Percentiles rank a stretch among this genome's conserved stretches.
Evolutionary conservation across 2,329 filamentous ascomycete genomes (phyloP).

Genomic region (Alternaria gansuensis): DNA sequence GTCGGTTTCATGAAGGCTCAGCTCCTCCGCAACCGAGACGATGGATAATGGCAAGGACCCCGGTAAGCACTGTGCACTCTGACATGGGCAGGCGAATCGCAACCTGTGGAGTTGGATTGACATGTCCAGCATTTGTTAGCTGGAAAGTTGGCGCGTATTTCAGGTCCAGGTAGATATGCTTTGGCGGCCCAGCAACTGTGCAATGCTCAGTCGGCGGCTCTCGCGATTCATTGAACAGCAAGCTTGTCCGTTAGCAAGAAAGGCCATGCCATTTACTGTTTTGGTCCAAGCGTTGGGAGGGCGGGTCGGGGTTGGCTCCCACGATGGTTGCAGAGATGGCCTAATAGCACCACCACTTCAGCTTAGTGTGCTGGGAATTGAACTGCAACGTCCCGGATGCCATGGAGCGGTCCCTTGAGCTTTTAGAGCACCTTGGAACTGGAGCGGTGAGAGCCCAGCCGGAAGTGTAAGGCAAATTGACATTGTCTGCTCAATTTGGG

Average conservation of each 20-base stretch:
- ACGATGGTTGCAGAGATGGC: conserved; percentile 13
- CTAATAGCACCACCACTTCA: conserved; percentile 11
- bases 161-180: conserved; percentile 5
- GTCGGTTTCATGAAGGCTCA: conserved; percentile 24
- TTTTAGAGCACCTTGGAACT: conserved; percentile 24
- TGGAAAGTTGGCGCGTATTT: conserved; percentile 19
- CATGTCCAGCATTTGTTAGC: conserved; percentile 13
- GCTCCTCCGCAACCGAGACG: conserved; percentile 28
- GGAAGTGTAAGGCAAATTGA: conserved; percentile 20
- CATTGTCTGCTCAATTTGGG: conserved; percentile 8
- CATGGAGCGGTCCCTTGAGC: not conserved
- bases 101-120: conserved; percentile 14
- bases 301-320: not conserved
- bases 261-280: conserved; percentile 35
- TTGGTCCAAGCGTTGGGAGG: conserved; percentile 30
- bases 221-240: conserved; percentile 23
- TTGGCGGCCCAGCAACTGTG: conserved; percentile 10
- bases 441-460: conserved; percentile 38
- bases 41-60: conserved; percentile 20
- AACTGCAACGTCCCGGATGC: conserved; percentile 12
- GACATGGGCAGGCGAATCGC: conserved; percentile 19
- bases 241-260: conserved; percentile 9
- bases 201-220: conserved; percentile 16
- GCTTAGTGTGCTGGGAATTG: conserved; percentile 4
- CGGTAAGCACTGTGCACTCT: conserved; percentile 12